phyloP scores from a whole-genome alignment of 1,284 basidiomycete species.

The Apiotrichum veenhuisii region DNA sequence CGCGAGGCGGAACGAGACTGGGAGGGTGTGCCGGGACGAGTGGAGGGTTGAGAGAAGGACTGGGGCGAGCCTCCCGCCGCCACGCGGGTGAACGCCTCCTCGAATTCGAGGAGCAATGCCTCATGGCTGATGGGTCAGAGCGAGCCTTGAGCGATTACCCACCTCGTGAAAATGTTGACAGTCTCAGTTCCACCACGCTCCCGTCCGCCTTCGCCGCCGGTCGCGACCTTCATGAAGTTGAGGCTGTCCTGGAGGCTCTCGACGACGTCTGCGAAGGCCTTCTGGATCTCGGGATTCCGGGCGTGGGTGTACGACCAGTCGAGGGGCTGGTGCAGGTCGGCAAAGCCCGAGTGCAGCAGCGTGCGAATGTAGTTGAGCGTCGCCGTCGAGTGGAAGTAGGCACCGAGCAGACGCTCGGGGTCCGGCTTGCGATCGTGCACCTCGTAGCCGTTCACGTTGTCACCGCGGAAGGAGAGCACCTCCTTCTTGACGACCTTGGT shows the following conservation, averaged over 20 bases:
- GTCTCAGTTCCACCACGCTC: constrained; percentile 71
- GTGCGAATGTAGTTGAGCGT: constrained; percentile 91
- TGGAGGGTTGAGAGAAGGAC: constrained; percentile 25
- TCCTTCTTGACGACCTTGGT: constrained; percentile 37
- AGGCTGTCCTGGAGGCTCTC: constrained; percentile 82
- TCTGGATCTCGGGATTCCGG: constrained; percentile 68
- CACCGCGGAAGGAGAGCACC: constrained; percentile 62
- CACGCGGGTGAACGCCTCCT: constrained; percentile 79
- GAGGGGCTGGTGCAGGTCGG: constrained; percentile 81
- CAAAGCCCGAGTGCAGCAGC: constrained; percentile 84
- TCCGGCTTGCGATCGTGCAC: constrained; percentile 72
- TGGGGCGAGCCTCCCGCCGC: constrained; percentile 19
- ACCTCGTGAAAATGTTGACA: constrained; percentile 93
- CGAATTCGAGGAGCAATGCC: constrained; percentile 88
- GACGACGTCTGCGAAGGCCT: constrained; percentile 80
- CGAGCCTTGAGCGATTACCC: constrained; percentile 19
- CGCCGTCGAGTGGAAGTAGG: constrained; percentile 92
- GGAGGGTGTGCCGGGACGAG: constrained; percentile 25
- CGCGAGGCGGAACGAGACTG: constrained; percentile 28
- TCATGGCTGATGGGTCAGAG: constrained; percentile 64
- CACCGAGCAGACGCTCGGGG: constrained; percentile 76
- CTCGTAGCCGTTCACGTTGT: constrained; percentile 86
- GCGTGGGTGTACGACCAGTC: constrained; percentile 93
- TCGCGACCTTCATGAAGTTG: constrained; percentile 74
- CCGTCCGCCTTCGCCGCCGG: constrained; percentile 60